phyloP scores from a whole-genome alignment of 176 grass and related monocot genomes.

The Oryza rufipogon region DNA sequence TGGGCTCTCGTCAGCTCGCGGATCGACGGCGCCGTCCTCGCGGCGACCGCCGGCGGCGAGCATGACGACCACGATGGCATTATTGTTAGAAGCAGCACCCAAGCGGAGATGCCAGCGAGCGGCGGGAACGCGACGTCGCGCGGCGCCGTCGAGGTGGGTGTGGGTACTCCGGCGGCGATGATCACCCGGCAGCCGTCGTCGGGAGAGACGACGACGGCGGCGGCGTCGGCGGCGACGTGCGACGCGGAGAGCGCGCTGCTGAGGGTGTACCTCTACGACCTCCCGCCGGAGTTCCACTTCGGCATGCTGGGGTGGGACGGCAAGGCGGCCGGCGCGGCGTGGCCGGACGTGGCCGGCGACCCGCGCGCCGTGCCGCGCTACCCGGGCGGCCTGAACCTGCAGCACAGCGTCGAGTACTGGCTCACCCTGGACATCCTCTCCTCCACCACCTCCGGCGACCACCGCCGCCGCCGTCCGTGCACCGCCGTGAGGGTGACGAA shows the following conservation, averaged over 20 bases:
- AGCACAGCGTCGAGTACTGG: conserved; percentile 94
- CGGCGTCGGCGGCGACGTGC: conserved; percentile 22
- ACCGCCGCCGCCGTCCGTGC: conserved; percentile 42
- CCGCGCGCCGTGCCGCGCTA: conserved; percentile 57
- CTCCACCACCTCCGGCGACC: conserved; percentile 26
- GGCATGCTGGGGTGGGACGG: conserved; percentile 78
- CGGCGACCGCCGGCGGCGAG: background rate
- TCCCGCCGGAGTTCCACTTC: conserved; percentile 81
- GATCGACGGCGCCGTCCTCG: conserved; percentile 37
- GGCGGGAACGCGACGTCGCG: background rate
- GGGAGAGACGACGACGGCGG: background rate
- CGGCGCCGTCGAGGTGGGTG: background rate
- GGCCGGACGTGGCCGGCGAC: conserved; percentile 61
- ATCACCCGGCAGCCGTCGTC: background rate
- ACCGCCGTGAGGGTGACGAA: conserved; percentile 60
- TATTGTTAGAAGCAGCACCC: background rate
- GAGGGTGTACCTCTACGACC: conserved; percentile 76
- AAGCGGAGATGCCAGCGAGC: background rate
- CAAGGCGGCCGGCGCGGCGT: conserved; percentile 19
- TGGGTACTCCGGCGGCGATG: background rate
- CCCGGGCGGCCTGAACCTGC: conserved; percentile 86
- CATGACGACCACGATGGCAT: background rate
- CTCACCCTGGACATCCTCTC: conserved; percentile 77
- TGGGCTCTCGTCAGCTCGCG: conserved; percentile 65
- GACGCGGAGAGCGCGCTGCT: conserved; percentile 45